Evolutionary conservation across 345 rosid genomes (phyloP).

Genomic region (Ricinus communis): DNA sequence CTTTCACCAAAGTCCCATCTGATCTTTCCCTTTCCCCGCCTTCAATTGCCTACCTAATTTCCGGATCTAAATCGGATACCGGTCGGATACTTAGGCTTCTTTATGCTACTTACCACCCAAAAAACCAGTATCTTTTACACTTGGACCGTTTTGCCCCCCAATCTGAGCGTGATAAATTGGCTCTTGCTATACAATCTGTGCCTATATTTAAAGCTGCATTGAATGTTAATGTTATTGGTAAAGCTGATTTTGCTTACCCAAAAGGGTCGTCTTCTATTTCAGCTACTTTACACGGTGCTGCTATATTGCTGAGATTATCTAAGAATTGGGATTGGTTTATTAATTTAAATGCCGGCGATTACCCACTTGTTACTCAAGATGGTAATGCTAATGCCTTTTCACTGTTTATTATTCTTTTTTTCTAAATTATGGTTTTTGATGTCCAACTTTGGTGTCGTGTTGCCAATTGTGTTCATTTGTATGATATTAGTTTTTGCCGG

Average conservation of each 20-base stretch:
- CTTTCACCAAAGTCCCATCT: slow-evolving; percentile 44
- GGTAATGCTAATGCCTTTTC: slow-evolving; percentile 45
- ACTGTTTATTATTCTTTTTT: background rate
- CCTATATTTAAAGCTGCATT: slow-evolving; percentile 71
- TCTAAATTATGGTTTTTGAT: background rate
- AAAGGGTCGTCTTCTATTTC: slow-evolving; percentile 85
- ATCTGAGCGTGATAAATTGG: slow-evolving; percentile 68
- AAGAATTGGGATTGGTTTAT: slow-evolving; percentile 90
- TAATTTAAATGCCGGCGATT: slow-evolving; percentile 64
- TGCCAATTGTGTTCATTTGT: background rate
- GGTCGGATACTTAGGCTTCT: slow-evolving; percentile 74
- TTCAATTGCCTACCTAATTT: slow-evolving; percentile 68
- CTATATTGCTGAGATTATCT: slow-evolving; percentile 67
- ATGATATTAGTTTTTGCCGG: background rate
- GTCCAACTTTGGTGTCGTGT: background rate
- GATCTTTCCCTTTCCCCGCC: slow-evolving; percentile 65
- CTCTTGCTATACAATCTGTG: slow-evolving; percentile 51
- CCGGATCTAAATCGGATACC: slow-evolving; percentile 72
- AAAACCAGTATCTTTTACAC: slow-evolving; percentile 80
- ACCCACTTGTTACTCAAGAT: slow-evolving; percentile 92
- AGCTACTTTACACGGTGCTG: slow-evolving; percentile 82
- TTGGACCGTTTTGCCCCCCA: slow-evolving; percentile 67
- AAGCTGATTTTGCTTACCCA: slow-evolving; percentile 68
- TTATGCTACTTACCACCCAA: slow-evolving; percentile 76
- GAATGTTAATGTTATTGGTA: slow-evolving; percentile 80